phyloP scores from a whole-genome alignment of 805 yeast genomes.

The Monosporozyma siamensis region DNA sequence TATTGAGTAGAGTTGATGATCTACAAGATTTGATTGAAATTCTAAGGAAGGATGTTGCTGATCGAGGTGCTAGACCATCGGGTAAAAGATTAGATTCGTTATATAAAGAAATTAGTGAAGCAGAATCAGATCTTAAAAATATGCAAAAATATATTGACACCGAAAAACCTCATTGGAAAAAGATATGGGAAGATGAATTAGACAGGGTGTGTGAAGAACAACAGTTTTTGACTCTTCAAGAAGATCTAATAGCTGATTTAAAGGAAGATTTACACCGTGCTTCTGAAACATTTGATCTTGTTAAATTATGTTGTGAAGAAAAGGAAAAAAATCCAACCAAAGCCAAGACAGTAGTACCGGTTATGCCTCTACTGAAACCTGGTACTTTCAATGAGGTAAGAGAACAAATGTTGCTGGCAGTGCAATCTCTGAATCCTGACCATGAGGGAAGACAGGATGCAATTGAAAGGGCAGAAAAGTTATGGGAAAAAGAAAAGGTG shows the following conservation, averaged over 20 bases:
- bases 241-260: conserved; percentile 70
- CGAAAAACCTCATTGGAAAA: conserved; percentile 82
- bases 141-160: conserved; percentile 53
- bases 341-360: conserved; percentile 24
- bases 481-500: conserved; percentile 63
- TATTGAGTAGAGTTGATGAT: conserved; percentile 79
- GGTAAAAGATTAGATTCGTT: conserved; percentile 62
- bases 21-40: conserved; percentile 87
- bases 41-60: conserved; percentile 81
- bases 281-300: conserved; percentile 68
- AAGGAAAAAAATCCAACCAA: conserved; percentile 53
- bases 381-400: conserved; percentile 52
- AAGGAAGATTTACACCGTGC: conserved; percentile 75
- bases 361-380: conserved; percentile 49
- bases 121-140: conserved; percentile 41
- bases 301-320: conserved; percentile 73
- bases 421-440: conserved; percentile 68
- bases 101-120: conserved; percentile 51
- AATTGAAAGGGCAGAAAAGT: conserved; percentile 73
- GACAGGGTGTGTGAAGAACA: conserved; percentile 90
- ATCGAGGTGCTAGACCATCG: conserved; percentile 76
- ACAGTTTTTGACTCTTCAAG: conserved; percentile 83
- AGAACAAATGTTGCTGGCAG: conserved; percentile 75
- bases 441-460: conserved; percentile 84
- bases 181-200: conserved; percentile 84